Evolutionary conservation across 768 basidiomycete species (phyloP), one percentile per base, ranked within the genome.

Genomic region (Xerocomellus dryophilus): DNA sequence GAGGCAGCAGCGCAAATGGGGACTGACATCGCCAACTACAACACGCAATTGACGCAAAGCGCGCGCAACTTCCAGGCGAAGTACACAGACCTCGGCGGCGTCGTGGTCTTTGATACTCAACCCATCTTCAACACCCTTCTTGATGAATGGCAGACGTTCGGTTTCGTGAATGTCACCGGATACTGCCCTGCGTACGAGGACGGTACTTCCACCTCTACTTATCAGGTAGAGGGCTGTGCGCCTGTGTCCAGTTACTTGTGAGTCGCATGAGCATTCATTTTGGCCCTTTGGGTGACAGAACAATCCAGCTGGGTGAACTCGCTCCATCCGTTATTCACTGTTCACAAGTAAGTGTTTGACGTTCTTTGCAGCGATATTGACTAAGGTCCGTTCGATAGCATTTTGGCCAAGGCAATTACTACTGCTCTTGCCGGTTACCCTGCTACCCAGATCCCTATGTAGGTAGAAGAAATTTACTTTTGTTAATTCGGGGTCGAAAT

Each of bases 191-290:
- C 78, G 3, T 86, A 86, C 64, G 68, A 80, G 64, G 81, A 80
- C 58, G 83, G 83, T 10, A 83, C 81, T 0, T 74, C 80, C 6
- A 67, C 73, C 9, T 57, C 49, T 41, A 80, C 78, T n/a, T 82
- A 82, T 36, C 81, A 85, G 67, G 73, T 78, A 12, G 65, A 74
- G 7, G 78, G 78, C 3, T 86, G 81, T 63, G 83, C 81, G 14
- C 84, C 84, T 3, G 83, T 81, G 27, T 82, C 80, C 18, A 84
- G 73, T 43, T 85, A 85, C 64, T 85, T 86, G 83, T 84, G 62
- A 72, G 81, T 74, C 14, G 6, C n/a, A 50, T 15, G 12, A 1
- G 12, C 20, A n/a, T 31, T 29, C 7, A 23, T 23, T 41, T 43
- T 32, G n/a, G 27, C 7, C 4, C 14, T 25, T 17, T 0, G n/a